These are phyloP conservation scores for Lanzia echinophila DNA, from an alignment of 2,329 filamentous ascomycete species.

Conservation along the genomic window DNA sequence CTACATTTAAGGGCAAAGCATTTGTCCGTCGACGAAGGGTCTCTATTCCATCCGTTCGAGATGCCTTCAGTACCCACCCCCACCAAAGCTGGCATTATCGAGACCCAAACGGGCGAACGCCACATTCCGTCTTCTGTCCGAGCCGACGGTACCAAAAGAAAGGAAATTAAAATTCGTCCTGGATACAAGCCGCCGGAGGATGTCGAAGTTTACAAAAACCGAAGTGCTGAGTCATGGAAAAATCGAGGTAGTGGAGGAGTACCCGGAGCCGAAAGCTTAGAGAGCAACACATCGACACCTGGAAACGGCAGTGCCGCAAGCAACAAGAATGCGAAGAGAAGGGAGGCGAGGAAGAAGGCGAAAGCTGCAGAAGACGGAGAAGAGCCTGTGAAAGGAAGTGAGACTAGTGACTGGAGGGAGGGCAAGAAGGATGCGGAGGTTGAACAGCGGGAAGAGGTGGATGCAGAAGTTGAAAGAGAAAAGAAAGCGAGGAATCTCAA, in stretches of 20 bases:
- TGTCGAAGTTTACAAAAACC: conserved; percentile 92
- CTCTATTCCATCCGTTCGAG: conserved; percentile 1
- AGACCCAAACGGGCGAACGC: conserved; percentile 69
- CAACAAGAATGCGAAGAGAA: conserved; percentile 82
- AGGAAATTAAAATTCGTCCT: conserved; percentile 87
- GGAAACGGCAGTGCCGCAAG: conserved; percentile 44
- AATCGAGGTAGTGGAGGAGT: conserved; percentile 64
- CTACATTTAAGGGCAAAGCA: not conserved
- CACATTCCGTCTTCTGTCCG: conserved; percentile 84
- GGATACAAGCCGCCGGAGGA: conserved; percentile 94
- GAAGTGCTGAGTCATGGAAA: conserved; percentile 78
- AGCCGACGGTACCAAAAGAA: conserved; percentile 83
- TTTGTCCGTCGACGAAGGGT: not conserved
- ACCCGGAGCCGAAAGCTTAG: conserved; percentile 63
- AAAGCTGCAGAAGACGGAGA: conserved; percentile 38
- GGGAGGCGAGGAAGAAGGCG: conserved; percentile 59
- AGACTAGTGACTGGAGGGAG: conserved; percentile 31
- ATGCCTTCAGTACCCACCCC: conserved; percentile 37
- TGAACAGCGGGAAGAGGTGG: conserved; percentile 35
- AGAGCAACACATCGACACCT: conserved; percentile 27
- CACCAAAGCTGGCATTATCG: conserved; percentile 66
- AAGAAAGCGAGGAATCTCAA: conserved; percentile 88
- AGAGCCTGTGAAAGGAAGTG: conserved; percentile 28
- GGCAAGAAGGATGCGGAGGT: conserved; percentile 16
- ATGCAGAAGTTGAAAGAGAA: conserved; percentile 72